Conservation (phyloP, 208 protist species). For the Acanthamoeba lenticulata region DNA sequence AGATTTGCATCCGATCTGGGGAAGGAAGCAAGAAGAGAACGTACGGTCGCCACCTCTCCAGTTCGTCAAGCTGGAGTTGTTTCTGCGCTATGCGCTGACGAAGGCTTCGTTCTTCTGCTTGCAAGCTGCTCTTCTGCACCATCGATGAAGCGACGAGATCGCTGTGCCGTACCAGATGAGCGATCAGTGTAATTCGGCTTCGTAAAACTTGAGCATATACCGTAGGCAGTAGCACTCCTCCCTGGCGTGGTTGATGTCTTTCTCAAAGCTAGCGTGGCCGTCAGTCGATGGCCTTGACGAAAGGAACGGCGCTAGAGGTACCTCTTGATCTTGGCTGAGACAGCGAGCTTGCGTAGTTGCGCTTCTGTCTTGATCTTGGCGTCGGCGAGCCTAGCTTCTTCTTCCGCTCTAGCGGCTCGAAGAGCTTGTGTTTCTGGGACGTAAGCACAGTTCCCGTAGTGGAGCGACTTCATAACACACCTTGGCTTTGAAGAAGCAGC, state of each 20-base stretch:
- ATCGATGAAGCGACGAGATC: background rate
- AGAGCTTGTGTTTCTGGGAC: background rate
- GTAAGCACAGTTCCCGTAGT: background rate
- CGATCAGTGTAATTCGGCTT: too few relatives aligned
- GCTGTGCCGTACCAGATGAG: too few relatives aligned
- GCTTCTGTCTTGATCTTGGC: background rate
- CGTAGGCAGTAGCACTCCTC: background rate
- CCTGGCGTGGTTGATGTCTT: background rate
- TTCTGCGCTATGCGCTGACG: background rate
- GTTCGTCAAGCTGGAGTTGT: background rate
- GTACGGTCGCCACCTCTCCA: background rate
- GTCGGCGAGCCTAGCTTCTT: background rate
- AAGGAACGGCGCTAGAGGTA: background rate
- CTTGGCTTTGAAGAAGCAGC: background rate
- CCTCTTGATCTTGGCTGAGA: background rate
- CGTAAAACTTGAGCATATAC: too few relatives aligned
- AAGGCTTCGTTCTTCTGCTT: background rate
- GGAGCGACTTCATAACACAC: background rate
- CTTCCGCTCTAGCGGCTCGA: background rate
- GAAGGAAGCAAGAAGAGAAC: background rate
- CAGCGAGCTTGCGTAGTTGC: background rate
- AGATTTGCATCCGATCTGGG: too few relatives aligned
- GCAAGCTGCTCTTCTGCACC: background rate
- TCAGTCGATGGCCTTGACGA: background rate
- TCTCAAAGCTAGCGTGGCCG: background rate